Evolutionary conservation across 805 yeast species (phyloP), one percentile per base, ranked within the genome.

Genomic region (Saitoella complicata): DNA sequence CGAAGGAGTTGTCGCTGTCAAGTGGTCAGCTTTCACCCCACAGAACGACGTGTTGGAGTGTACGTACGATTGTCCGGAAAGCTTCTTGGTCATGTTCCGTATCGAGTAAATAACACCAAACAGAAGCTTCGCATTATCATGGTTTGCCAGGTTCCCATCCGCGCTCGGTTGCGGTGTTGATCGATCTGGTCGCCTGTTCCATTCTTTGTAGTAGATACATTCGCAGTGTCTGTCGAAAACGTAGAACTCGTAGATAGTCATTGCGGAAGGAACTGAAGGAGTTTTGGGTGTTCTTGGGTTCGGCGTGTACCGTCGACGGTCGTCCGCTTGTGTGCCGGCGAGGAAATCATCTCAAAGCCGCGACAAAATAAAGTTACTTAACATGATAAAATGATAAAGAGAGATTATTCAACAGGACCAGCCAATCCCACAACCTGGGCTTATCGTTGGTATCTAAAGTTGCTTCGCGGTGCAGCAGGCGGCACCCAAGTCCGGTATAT

Each of bases 141-240:
- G 79, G 39, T 72, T 69, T 7, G 43, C 13, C 32, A 46, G 43
- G 32, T 52, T 46, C 31, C 38, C 44, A 31, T 39, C 13, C 44
- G 60, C 55, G 6, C 54, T 34, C 11, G 62, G 42, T 41, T 53
- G 21, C 49, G 44, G 49, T 55, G 32, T 34, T 32, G 11, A 32
- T n/a, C 40, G 29, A 29, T 7, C 11, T 7, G 46, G 44, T n/a
- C 46, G 43, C 29, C 52, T 46, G 32, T 47, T 46, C 42, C 44
- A 87, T 58, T 83, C 93, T 44, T 93, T 67, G 50, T 74, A 73
- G 62, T 75, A 88, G 12, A 88, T 76, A 60, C 97, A 87, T 50
- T 80, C 78, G 53, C 96, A 83, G 63, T 88, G 96, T 58, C 91
- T 72, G 59, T 88, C 96, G 58, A 80, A 88, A 45, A 88, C 74